Evolutionary conservation across 148 eudicot species (phyloP).

Genomic region (Rhododendron ferrugineum): DNA sequence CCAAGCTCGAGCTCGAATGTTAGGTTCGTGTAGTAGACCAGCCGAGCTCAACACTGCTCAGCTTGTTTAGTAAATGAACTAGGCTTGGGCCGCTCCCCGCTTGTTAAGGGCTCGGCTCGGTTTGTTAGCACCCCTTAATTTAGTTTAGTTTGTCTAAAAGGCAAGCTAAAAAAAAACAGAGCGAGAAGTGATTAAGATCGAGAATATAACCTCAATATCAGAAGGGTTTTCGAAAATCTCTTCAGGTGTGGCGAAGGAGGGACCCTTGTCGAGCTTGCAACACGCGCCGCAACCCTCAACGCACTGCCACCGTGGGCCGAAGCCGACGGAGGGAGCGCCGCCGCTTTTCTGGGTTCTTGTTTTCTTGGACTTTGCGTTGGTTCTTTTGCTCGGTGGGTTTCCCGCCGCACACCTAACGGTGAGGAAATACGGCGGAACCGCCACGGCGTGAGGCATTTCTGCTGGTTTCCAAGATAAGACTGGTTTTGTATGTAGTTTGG

Average conservation of each 20-base stretch:
- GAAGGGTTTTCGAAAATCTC: conserved; percentile 71
- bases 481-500: not conserved
- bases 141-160: too few species aligned
- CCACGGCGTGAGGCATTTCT: conserved; percentile 15
- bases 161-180: not conserved
- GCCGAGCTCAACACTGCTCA: too few species aligned
- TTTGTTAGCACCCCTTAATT: too few species aligned
- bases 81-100: not conserved
- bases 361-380: conserved; percentile 8
- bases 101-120: too few species aligned
- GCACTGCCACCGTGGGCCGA: conserved; percentile 76
- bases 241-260: conserved; percentile 69
- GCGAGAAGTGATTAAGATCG: not conserved
- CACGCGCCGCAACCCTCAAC: conserved; percentile 81
- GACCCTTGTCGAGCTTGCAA: conserved; percentile 87
- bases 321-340: conserved; percentile 25
- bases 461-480: not conserved
- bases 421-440: conserved; percentile 19
- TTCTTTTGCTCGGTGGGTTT: conserved; percentile 10
- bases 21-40: too few species aligned
- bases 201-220: conserved; percentile 45
- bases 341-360: not conserved
- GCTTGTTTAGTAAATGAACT: too few species aligned
- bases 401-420: conserved; percentile 14
- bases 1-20: too few species aligned